phyloP scores from a whole-genome alignment of 2,329 filamentous ascomycete genomes.

The Ophiostoma angusticollis region DNA sequence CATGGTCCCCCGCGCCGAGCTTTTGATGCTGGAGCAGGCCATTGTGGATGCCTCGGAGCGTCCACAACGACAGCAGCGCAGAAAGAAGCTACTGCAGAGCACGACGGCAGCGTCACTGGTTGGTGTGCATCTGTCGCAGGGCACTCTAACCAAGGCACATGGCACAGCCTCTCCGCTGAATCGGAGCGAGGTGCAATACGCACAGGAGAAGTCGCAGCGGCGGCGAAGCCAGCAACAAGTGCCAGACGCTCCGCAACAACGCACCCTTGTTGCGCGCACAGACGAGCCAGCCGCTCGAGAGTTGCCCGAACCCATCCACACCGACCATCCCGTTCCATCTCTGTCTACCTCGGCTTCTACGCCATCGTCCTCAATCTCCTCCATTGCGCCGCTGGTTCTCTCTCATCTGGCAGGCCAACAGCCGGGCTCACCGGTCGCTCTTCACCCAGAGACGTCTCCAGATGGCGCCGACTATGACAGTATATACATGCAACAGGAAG shows the following conservation, averaged over 20 bases:
- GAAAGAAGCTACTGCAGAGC: conserved; percentile 24
- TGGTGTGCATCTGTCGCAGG: conserved; percentile 36
- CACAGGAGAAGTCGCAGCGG: neutral
- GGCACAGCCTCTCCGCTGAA: conserved; percentile 26
- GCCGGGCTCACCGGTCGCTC: neutral
- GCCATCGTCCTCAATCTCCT: conserved; percentile 6
- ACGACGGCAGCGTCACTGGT: conserved; percentile 20
- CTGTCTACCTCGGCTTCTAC: conserved; percentile 9
- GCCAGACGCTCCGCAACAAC: no score
- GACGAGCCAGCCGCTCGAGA: neutral
- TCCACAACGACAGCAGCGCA: conserved; percentile 23
- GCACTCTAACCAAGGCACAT: conserved; percentile 38
- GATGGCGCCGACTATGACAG: neutral
- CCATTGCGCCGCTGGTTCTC: conserved; percentile 3
- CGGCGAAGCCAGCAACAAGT: neutral
- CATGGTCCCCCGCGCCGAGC: conserved; percentile 38
- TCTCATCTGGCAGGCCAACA: neutral
- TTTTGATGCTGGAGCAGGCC: conserved; percentile 30
- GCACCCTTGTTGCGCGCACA: no score
- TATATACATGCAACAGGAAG: neutral
- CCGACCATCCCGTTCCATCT: conserved; percentile 2
- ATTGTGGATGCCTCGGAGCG: conserved; percentile 28
- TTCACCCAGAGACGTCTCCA: neutral
- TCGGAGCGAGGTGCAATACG: neutral
- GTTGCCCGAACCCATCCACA: neutral